Conservation (phyloP, 352 stramenopile species). For the Phytophthora meadii region DNA sequence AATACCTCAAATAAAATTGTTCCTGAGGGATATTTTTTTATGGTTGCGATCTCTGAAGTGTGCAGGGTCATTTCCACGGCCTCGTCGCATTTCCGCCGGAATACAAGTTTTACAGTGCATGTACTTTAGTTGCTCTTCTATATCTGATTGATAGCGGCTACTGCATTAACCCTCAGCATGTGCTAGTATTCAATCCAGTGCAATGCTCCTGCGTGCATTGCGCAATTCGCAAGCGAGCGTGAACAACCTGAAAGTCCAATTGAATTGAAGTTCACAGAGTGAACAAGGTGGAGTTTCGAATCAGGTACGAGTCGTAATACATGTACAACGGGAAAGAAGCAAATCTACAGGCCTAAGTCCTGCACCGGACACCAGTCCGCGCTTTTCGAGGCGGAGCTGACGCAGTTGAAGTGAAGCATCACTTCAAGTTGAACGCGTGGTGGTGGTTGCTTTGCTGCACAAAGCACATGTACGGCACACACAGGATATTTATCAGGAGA, state of each 20-base stretch:
- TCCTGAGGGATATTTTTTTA: no score
- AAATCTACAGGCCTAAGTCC: conserved; percentile 17
- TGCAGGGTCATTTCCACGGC: neutral
- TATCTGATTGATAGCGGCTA: no score
- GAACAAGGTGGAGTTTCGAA: no score
- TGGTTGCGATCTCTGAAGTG: no score
- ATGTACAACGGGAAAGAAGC: conserved; percentile 2
- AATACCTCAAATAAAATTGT: neutral
- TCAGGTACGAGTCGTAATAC: no score
- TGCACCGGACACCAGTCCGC: neutral
- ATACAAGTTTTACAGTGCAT: no score
- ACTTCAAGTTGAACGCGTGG: conserved; percentile 12
- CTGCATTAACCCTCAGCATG: no score
- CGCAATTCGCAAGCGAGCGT: neutral
- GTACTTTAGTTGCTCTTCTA: no score
- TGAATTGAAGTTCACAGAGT: neutral
- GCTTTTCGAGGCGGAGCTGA: conserved; percentile 12
- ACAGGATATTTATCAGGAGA: no score
- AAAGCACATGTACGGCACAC: no score
- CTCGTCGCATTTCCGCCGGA: neutral
- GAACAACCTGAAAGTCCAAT: neutral
- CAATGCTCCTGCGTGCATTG: no score
- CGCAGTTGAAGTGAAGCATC: conserved; percentile 9
- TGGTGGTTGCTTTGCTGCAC: conserved; percentile 2
- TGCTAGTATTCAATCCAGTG: no score